Base-by-base conservation (phyloP, 805 yeast species). In the Barnettozyma botsteinii region DNA sequence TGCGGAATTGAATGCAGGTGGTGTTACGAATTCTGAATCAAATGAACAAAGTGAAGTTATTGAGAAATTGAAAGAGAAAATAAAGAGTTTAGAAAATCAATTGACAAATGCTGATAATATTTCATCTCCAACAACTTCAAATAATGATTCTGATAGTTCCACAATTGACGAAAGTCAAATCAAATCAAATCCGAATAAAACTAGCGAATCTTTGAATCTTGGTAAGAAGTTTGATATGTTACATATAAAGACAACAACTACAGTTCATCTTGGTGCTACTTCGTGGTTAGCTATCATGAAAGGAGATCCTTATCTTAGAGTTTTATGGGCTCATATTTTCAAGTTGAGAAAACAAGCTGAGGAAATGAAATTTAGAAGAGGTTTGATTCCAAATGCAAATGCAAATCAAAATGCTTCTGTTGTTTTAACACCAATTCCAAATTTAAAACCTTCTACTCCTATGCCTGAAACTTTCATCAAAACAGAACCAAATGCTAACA, bases 271-370 rank as follows among this genome's bases (percentile, higher is more conserved):
- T n/a, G 72, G 78, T 42, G 72, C 76, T 1, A 68, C 78, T 4
- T 77, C 78, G 19, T 75, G 80, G 79, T 57, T 75, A 49, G 77
- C 78, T 21, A 67, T 75, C 17, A 74, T 75, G 65, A 70, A 75
- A 52, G 77, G 78, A 49, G 81, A 75, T 47, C 73, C 77, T 5
- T 75, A 73, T 49, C 53, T 75, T 34, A 69, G 76, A 43, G 70
- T 75, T 32, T 50, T 75, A 19, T 75, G 81, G 81, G 65, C 67
- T 5, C 73, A 67, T 45, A 67, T 67, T 20, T 67, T 67, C 46
- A 65, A 63, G 26, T 56, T 67, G 46, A 60, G 72, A 45, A 70
- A 66, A 40, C 57, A 56, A 35, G 60, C 52, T 11, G 60, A 56
- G 37, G 52, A 52, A 30, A 38, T 44, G 42, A 55, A 55, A 34